phyloP scores from a whole-genome alignment of 1,284 basidiomycete genomes.

The Ustilago tritici region DNA sequence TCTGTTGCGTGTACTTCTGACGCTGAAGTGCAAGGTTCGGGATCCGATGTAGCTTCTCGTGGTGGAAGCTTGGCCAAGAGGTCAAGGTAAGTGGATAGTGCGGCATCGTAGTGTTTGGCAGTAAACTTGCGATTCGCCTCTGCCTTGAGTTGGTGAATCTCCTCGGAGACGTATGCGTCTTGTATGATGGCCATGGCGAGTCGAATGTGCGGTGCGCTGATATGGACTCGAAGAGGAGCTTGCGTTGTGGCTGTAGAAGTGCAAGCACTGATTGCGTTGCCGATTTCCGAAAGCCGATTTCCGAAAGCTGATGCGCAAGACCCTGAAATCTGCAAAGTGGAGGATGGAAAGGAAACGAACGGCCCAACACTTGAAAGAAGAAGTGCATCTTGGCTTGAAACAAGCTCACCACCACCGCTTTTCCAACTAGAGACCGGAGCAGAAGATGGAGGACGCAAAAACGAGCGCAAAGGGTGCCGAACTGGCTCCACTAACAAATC shows the following conservation, averaged over 20 bases:
- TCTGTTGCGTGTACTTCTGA: neutral
- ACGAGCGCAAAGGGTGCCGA: neutral
- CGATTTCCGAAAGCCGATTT: slow-evolving; percentile 2
- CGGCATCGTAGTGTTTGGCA: slow-evolving; percentile 45
- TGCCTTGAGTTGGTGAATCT: slow-evolving; percentile 48
- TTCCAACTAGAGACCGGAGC: neutral
- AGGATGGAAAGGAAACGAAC: neutral
- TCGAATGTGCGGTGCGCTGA: neutral
- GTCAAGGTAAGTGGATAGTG: slow-evolving; percentile 53
- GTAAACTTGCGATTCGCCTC: slow-evolving; percentile 51
- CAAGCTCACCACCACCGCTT: neutral
- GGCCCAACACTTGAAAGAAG: neutral
- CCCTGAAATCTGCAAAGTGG: slow-evolving; percentile 2
- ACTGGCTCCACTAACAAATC: slow-evolving; percentile 73
- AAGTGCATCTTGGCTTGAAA: slow-evolving; percentile 15
- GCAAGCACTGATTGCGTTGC: neutral
- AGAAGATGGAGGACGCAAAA: neutral
- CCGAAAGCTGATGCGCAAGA: slow-evolving; percentile 1
- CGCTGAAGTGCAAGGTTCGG: neutral
- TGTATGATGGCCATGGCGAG: slow-evolving; percentile 39
- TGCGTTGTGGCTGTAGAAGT: neutral
- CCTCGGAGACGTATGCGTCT: slow-evolving; percentile 38
- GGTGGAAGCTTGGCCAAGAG: slow-evolving; percentile 46
- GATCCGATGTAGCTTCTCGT: slow-evolving; percentile 6
- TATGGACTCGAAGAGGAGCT: neutral